Evolutionary conservation across 306 rosid genomes (phyloP), one percentile per base, ranked within the genome.

Genomic region (Prunus mume): DNA sequence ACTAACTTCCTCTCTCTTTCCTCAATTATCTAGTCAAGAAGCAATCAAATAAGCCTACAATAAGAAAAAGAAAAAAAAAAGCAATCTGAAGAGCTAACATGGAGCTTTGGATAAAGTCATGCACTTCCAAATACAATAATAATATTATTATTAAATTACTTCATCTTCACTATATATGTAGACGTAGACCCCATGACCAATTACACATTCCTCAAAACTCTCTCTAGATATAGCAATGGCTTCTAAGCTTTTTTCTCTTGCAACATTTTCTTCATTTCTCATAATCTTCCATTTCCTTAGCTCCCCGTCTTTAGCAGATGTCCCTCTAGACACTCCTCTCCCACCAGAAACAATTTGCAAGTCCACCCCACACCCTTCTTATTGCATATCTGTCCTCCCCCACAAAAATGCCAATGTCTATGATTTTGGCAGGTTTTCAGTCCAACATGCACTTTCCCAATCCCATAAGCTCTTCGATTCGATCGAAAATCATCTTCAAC

Each of bases 381-480:
- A 41, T 4, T 85, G 86, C 83, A 50, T 20, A n/a, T 64, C 83
- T 20, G 20, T 78, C 34, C 88, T 85, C 32, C 83, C 82, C 43
- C 71, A 68, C 61, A 47, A 22, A 30, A 63, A 64, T 17, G 64
- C 81, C 58, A 76, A 45, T 63, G 68, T 81, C 83, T 77, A 76
- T 5, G 76, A 81, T 22, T 81, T 55, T 0, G 88, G 88, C 8
- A 52, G 83, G 27, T 75, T 71, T 34, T 81, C 79, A 0, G 51
- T 85, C 50, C 72, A 47, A 12, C 67, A 65, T 12, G 67, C 88
- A 17, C 73, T 69, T 10, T 47, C 68, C 3, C 71, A 82, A 47
- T 82, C 88, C 68, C 8, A 30, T 2, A 62, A 20, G 11, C 80
- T 78, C 58, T 51, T 66, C 1, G 47, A 71, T 18, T 45, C 61